Evolutionary conservation across 495 filamentous ascomycete genomes (phyloP), one percentile per base, ranked within the genome.

Genomic region (Aspergillus diversus): DNA sequence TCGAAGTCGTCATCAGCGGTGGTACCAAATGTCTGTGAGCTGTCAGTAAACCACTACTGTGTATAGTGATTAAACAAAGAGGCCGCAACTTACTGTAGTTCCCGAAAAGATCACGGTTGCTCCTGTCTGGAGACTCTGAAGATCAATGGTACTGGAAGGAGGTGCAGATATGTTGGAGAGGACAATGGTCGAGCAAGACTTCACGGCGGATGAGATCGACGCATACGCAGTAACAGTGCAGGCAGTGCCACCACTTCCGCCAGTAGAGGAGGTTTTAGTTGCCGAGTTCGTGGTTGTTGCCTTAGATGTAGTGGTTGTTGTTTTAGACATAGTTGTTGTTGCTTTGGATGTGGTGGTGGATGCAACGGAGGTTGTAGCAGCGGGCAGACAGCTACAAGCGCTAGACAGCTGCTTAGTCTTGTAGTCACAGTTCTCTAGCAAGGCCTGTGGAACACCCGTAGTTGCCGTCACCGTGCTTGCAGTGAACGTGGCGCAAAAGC

Each of bases 141-240:
- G 70, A 55, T 75, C 68, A 34, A 81, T 74, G 13, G 70, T 76
- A 60, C 65, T 73, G 31, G 65, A 70, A 2, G 70, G 68, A 17
- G 78, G 79, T 3, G 68, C 77, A 53, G 61, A 67, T 48, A 81
- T 65, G 61, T 75, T 65, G 33, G 74, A 71, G 12, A 81, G 66
- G 6, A 73, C 64, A 53, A 80, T 76, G 61, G 72, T 67, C 56
- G 74, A 72, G 72, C 81, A 77, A 57, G 77, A 72, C 7, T 69
- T 61, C 8, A 81, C 76, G 33, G 79, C 78, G 4, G 77, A 70
- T 5, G 80, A 72, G 51, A 84, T 73, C 16, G 72, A 69, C 7
- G 74, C 70, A 56, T 79, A 83, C 51, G 70, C 78, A 6, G 78
- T 77, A 3, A 78, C 76, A 39, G 74, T 75, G 64, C 80, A 83